Conservation (phyloP, 192 early-diverging fungal genomes). For the Coemansia sp. region DNA sequence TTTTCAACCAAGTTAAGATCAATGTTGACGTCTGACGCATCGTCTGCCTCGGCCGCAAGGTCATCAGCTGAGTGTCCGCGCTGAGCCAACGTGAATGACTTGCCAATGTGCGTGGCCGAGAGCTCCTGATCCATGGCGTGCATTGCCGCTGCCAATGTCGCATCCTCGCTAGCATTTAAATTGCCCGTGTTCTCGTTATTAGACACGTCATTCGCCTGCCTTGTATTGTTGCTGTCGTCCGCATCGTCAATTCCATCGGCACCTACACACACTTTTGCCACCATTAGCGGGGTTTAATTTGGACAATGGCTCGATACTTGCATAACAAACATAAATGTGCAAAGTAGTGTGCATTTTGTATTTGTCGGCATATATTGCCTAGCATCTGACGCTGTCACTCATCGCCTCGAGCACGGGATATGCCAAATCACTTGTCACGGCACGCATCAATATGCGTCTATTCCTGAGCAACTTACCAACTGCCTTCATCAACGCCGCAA, state of each 20-base stretch:
- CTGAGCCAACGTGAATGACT: constrained; percentile 59
- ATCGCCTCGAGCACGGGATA: not conserved
- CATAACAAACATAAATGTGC: not conserved
- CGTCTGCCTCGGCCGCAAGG: constrained; percentile 31
- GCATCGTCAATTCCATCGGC: not conserved
- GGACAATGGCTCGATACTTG: not conserved
- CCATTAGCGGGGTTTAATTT: not conserved
- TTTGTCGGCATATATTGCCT: not conserved
- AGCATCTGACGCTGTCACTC: not conserved
- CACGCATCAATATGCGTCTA: too few species aligned
- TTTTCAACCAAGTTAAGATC: constrained; percentile 90
- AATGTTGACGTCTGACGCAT: constrained; percentile 66
- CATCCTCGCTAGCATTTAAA: not conserved
- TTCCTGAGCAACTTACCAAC: constrained; percentile 39
- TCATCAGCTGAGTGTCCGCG: constrained; percentile 16
- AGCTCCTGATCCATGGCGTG: constrained; percentile 58
- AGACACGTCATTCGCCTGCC: not conserved
- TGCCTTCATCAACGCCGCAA: constrained; percentile 65
- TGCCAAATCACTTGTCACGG: too few species aligned
- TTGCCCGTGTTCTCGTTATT: not conserved
- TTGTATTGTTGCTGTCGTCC: not conserved
- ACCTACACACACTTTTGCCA: constrained; percentile 14
- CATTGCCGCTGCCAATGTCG: constrained; percentile 15
- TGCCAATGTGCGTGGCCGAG: constrained; percentile 60
- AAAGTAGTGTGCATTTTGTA: not conserved